Conservation (phyloP, 768 basidiomycete genomes). For the Lentinula raphanica region DNA sequence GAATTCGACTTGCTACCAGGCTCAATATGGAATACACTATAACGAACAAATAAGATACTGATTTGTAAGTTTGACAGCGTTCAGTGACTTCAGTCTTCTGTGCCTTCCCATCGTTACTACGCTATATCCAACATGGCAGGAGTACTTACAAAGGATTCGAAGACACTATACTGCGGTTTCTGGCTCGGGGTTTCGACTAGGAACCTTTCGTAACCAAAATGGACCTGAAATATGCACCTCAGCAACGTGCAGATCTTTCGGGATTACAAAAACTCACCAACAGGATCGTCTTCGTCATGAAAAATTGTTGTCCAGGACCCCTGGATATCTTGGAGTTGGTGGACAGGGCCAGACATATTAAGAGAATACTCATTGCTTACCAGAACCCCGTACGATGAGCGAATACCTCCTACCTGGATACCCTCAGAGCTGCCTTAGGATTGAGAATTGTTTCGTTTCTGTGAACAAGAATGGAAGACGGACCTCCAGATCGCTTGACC, state of each 20-base stretch:
- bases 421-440: constrained; percentile 63
- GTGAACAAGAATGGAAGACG: constrained; percentile 11
- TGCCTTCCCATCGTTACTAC: no score
- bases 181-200: background rate
- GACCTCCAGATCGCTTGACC: constrained; percentile 55
- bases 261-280: constrained; percentile 27
- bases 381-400: constrained; percentile 55
- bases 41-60: no score
- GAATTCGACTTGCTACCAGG: background rate
- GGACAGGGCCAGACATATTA: background rate
- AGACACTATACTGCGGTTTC: no score
- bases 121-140: no score
- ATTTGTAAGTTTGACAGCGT: no score
- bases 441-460: constrained; percentile 13
- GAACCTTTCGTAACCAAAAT: constrained; percentile 2
- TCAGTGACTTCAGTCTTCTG: no score
- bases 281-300: constrained; percentile 39
- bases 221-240: background rate
- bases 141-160: no score
- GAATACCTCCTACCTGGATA: constrained; percentile 55
- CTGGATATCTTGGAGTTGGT: background rate
- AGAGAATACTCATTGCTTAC: no score
- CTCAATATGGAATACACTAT: no score
- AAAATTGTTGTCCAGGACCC: constrained; percentile 41
- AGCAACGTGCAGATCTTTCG: background rate